A percentile compares a stretch with the other conserved stretches of the same genome.
Evolutionary conservation across 2,329 filamentous ascomycete genomes (phyloP).

Genomic region (Epichloe hybrida): DNA sequence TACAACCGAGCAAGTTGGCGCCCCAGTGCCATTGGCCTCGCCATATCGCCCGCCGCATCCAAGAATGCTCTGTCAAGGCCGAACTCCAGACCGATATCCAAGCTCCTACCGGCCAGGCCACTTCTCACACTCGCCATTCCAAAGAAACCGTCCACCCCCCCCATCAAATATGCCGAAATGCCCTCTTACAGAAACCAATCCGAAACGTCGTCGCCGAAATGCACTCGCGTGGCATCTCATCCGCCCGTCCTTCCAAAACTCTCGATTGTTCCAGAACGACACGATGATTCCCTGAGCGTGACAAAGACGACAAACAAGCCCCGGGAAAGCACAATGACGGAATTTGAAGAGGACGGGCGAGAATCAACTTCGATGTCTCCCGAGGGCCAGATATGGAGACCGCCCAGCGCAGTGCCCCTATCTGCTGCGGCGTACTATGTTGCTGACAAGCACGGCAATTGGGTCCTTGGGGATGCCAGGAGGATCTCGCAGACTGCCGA

Average conservation of each 20-base stretch:
- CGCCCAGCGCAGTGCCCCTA: conserved; percentile 30
- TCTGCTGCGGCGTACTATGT: conserved; percentile 35
- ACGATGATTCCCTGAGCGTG: background rate
- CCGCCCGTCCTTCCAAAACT: conserved; percentile 16
- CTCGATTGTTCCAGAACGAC: conserved; percentile 12
- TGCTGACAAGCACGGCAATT: conserved; percentile 39
- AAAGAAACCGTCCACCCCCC: conserved; percentile 1
- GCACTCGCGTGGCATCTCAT: conserved; percentile 7
- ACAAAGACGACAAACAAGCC: conserved; percentile 6
- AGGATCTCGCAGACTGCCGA: conserved; percentile 15
- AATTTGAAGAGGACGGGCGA: conserved; percentile 39
- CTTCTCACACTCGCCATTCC: conserved; percentile 19
- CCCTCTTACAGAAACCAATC: background rate
- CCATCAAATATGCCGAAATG: background rate
- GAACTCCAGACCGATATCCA: conserved; percentile 24
- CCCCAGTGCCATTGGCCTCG: conserved; percentile 29
- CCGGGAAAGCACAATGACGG: conserved; percentile 33
- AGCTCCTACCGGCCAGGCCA: conserved; percentile 33
- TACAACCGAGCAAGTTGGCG: conserved; percentile 20
- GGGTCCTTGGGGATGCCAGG: conserved; percentile 32
- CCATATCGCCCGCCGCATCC: conserved; percentile 23
- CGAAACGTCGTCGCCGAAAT: conserved; percentile 6
- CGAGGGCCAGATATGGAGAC: conserved; percentile 35
- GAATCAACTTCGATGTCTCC: conserved; percentile 17
- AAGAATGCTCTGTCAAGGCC: conserved; percentile 12